Evolutionary conservation across 768 basidiomycete genomes (phyloP).

Genomic region (Gymnopilus junonius): DNA sequence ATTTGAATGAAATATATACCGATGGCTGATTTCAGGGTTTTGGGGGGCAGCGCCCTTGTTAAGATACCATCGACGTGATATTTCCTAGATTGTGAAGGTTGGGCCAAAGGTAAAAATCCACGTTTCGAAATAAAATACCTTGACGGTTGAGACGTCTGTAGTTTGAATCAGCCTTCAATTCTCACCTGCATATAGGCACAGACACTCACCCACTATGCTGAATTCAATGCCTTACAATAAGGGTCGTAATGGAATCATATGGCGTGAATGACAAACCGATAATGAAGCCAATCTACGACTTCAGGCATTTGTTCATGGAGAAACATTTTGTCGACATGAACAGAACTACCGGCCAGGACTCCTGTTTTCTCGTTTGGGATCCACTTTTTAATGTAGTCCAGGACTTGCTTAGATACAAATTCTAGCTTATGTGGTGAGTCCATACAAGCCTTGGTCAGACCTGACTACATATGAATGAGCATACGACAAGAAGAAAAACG

Average conservation of each 20-base stretch:
- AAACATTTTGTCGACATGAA: constrained; percentile 81
- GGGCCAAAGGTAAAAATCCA: background rate
- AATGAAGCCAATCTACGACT: constrained; percentile 79
- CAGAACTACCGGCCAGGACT: constrained; percentile 86
- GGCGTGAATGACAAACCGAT: constrained; percentile 66
- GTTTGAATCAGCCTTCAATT: background rate
- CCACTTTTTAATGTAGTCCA: constrained; percentile 86
- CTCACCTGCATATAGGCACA: background rate
- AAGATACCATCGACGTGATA: constrained; percentile 77
- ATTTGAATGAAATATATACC: constrained; percentile 41
- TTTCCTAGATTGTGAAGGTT: constrained; percentile 52
- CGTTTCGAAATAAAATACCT: constrained; percentile 45
- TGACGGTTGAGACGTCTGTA: constrained; percentile 85
- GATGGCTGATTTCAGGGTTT: constrained; percentile 50
- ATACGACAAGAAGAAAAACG: background rate
- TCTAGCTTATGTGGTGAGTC: constrained; percentile 67
- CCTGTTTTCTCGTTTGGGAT: constrained; percentile 66
- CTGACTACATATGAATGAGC: constrained; percentile 55
- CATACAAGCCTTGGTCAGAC: constrained; percentile 81
- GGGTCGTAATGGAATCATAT: background rate
- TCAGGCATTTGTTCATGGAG: constrained; percentile 81
- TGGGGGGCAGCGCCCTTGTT: constrained; percentile 33
- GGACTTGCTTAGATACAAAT: constrained; percentile 61
- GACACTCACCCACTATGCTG: constrained; percentile 72
- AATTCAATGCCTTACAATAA: constrained; percentile 20